A percentile compares a stretch with the other conserved stretches of the same genome.
Conservation (phyloP, 2,329 filamentous ascomycete genomes). For the Penicillium sp. region DNA sequence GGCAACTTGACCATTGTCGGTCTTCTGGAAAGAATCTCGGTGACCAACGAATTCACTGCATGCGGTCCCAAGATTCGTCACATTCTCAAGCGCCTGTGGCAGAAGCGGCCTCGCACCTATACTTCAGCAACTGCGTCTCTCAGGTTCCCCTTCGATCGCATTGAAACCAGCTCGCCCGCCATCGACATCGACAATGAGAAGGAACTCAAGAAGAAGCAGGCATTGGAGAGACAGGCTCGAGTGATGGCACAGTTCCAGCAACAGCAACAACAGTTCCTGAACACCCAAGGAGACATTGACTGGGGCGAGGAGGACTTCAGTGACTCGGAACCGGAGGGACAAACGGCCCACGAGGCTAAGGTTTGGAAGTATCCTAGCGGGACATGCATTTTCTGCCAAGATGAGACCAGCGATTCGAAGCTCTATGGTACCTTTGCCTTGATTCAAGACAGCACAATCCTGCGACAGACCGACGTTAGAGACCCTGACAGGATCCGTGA, state of each 20-base stretch:
- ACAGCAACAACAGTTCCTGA: constrained; percentile 93
- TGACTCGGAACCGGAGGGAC: constrained; percentile 60
- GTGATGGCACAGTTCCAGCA: constrained; percentile 99
- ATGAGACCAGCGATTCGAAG: constrained; percentile 86
- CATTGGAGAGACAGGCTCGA: constrained; percentile 83
- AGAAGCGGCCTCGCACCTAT: constrained; percentile 78
- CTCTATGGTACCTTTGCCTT: constrained; percentile 94
- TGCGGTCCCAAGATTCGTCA: constrained; percentile 84
- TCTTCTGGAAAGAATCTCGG: constrained; percentile 59
- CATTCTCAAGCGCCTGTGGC: constrained; percentile 82
- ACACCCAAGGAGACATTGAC: constrained; percentile 83
- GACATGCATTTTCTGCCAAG: constrained; percentile 95
- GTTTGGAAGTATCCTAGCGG: constrained; percentile 90
- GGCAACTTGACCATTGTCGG: constrained; percentile 58
- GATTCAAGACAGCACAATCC: constrained; percentile 81
- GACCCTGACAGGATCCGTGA: constrained; percentile 86
- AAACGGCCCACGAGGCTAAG: constrained; percentile 67
- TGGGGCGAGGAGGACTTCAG: constrained; percentile 86
- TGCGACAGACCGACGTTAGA: constrained; percentile 83
- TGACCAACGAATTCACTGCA: constrained; percentile 76
- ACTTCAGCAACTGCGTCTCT: constrained; percentile 67
- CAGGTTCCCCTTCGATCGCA: constrained; percentile 72
- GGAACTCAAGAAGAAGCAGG: constrained; percentile 87
- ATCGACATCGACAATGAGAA: constrained; percentile 63
- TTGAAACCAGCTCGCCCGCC: constrained; percentile 83